Base-by-base conservation (phyloP, 805 yeast species). In the Candida loeiensis region DNA sequence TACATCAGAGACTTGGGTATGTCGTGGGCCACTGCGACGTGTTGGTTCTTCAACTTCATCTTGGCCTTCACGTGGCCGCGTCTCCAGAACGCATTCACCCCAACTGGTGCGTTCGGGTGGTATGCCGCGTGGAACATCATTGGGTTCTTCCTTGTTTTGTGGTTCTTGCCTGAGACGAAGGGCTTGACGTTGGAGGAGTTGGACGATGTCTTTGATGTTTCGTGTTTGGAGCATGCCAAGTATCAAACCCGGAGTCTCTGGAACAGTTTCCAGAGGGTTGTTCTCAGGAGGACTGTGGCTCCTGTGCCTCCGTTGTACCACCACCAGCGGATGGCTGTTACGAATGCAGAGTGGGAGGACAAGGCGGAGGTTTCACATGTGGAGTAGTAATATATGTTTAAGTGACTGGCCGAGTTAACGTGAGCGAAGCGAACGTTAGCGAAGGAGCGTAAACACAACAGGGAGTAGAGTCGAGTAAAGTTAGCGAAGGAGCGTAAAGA, bases 101-200 rank as follows among this genome's bases (percentile, higher is more conserved):
- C 88, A 2, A 86, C 82, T 48, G 95, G 96, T 59, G 95, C 95
- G 3, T 87, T 85, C 57, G 89, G 93, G 11, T 87, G 80, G 74
- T 87, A 85, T 55, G 95, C 93, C 1, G 95, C 82, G 11, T 83
- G 91, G 90, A 86, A 86, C 59, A 50, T 79, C 43, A 65, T 79
- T 40, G 86, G 85, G 0, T 80, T 80, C 67, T 77, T 80, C 63
- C 50, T 85, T 52, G 85, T 84, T 4, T 72, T 85, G 40, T 80
- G 84, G 73, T 68, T 82, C 57, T 65, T 83, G 44, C 85, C 89
- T 3, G 90, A 83, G 55, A 83, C 90, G 2, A 78, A 77, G 62
- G 79, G 78, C 24, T 73, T 80, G 46, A 80, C 91, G 0, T 73
- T 84, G 52, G 93, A 85, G 61, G 88, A 84, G 59, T 70, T 84